Evolutionary conservation across 2,329 filamentous ascomycete species (phyloP).

Genomic region (Meredithiella fracta): DNA sequence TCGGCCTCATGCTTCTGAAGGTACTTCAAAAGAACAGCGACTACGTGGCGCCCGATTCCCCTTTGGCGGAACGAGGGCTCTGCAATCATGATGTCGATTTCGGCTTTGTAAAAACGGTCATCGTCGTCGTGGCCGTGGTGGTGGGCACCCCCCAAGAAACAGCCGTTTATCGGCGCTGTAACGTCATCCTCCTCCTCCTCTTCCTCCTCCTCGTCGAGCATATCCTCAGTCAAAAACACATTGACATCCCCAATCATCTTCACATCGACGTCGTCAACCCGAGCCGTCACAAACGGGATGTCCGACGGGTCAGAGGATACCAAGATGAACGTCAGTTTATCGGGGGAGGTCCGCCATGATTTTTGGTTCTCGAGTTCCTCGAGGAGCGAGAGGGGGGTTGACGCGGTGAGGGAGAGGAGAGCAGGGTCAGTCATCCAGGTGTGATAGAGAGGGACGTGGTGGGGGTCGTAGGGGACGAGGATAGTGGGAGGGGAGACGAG

Average conservation of each 20-base stretch:
- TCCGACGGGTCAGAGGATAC: not conserved
- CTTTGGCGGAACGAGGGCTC: constrained; percentile 35
- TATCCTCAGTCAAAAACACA: constrained; percentile 50
- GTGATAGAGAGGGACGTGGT: constrained; percentile 73
- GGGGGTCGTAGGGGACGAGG: constrained; percentile 67
- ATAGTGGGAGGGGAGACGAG: constrained; percentile 49
- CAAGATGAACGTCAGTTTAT: constrained; percentile 87
- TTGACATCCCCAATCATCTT: constrained; percentile 62
- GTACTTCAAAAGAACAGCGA: constrained; percentile 55
- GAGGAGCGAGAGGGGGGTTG: constrained; percentile 60
- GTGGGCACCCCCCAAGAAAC: constrained; percentile 16
- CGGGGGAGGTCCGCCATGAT: constrained; percentile 65
- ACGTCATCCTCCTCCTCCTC: constrained; percentile 31
- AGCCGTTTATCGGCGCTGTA: not conserved
- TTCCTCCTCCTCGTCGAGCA: constrained; percentile 18
- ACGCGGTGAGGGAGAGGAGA: constrained; percentile 73
- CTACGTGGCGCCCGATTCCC: constrained; percentile 48
- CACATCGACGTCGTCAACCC: constrained; percentile 35
- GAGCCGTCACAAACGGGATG: constrained; percentile 19
- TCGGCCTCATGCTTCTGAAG: constrained; percentile 34
- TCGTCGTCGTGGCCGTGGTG: constrained; percentile 3
- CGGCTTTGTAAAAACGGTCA: constrained; percentile 36
- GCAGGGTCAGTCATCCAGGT: constrained; percentile 80
- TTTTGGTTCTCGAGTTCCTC: constrained; percentile 83
- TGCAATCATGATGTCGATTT: constrained; percentile 81